phyloP scores from a whole-genome alignment of 371 early-diverging fungal genomes.

The Sporodiniella umbellata region DNA sequence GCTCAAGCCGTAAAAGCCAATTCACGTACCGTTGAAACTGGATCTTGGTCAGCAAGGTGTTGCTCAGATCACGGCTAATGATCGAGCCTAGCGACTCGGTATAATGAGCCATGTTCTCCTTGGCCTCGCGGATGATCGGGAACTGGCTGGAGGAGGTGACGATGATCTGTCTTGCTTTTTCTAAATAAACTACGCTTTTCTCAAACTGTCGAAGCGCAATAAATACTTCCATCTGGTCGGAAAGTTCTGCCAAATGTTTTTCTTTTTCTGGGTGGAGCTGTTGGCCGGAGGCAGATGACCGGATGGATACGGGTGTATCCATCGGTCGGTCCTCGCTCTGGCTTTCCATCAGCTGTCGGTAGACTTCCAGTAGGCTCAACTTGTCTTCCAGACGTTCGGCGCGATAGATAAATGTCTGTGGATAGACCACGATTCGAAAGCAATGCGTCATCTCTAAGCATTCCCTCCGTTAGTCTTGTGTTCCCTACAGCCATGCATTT shows the following conservation, averaged over 20 bases:
- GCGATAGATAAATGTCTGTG: constrained; percentile 73
- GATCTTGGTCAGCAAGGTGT: constrained; percentile 73
- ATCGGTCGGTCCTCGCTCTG: constrained; percentile 48
- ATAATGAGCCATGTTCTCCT: constrained; percentile 60
- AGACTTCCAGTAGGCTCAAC: constrained; percentile 60
- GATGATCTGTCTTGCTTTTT: constrained; percentile 51
- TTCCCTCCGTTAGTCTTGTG: not conserved
- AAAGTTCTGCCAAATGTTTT: constrained; percentile 71
- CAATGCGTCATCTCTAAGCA: constrained; percentile 41
- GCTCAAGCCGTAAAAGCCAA: constrained; percentile 77
- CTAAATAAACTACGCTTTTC: constrained; percentile 68
- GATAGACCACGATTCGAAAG: constrained; percentile 71
- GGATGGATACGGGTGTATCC: constrained; percentile 17
- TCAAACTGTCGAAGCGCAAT: constrained; percentile 89
- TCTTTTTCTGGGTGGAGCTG: constrained; percentile 36
- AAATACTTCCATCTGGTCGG: constrained; percentile 84
- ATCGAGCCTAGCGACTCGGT: constrained; percentile 61
- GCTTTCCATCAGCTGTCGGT: constrained; percentile 67
- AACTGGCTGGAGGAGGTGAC: constrained; percentile 33
- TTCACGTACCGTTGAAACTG: constrained; percentile 79
- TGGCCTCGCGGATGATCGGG: constrained; percentile 47
- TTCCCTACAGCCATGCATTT: too few relatives aligned
- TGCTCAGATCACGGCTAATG: constrained; percentile 73
- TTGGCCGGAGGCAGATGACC: not conserved
- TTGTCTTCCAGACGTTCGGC: constrained; percentile 75